Evolutionary conservation across 192 early-diverging fungal genomes (phyloP).

Genomic region (Podila minutissima): DNA sequence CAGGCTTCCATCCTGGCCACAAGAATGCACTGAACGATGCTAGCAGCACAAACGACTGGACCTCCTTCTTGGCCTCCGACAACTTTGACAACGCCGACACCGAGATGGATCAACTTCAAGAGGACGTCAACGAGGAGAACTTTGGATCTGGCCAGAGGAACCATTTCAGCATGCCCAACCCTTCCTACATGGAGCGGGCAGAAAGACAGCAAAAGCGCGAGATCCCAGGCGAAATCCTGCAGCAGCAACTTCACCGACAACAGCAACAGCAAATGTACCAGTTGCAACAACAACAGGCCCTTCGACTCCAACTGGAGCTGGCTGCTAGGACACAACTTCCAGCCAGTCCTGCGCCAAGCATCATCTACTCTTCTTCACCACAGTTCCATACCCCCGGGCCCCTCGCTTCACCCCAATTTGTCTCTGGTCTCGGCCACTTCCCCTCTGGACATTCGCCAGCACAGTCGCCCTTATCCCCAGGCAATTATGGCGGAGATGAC

Average conservation of each 20-base stretch:
- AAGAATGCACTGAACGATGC: slow-evolving; percentile 21
- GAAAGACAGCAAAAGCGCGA: slow-evolving; percentile 43
- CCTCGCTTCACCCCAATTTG: slow-evolving; percentile 16
- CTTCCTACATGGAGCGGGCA: slow-evolving; percentile 48
- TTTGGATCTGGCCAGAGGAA: slow-evolving; percentile 23
- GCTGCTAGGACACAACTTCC: slow-evolving; percentile 40
- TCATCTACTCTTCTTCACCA: slow-evolving; percentile 12
- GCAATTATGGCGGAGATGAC: slow-evolving; percentile 42
- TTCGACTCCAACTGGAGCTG: slow-evolving; percentile 29
- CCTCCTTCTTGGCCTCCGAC: slow-evolving; percentile 29
- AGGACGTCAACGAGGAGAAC: slow-evolving; percentile 42
- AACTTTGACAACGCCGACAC: slow-evolving; percentile 11
- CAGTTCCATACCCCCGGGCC: slow-evolving; percentile 7
- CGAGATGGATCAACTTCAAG: slow-evolving; percentile 41
- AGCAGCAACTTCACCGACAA: not conserved
- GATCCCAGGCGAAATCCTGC: slow-evolving; percentile 10
- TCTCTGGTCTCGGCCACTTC: slow-evolving; percentile 24
- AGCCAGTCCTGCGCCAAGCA: slow-evolving; percentile 25
- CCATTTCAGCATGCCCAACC: slow-evolving; percentile 43
- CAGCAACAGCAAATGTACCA: slow-evolving; percentile 18
- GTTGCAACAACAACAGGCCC: slow-evolving; percentile 34
- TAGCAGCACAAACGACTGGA: slow-evolving; percentile 26
- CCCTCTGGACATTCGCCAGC: slow-evolving; percentile 30
- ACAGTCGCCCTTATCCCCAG: slow-evolving; percentile 33
- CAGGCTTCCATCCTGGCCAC: slow-evolving; percentile 22